Conservation (phyloP, 805 yeast species). For the Wickerhamomyces mucosus region DNA sequence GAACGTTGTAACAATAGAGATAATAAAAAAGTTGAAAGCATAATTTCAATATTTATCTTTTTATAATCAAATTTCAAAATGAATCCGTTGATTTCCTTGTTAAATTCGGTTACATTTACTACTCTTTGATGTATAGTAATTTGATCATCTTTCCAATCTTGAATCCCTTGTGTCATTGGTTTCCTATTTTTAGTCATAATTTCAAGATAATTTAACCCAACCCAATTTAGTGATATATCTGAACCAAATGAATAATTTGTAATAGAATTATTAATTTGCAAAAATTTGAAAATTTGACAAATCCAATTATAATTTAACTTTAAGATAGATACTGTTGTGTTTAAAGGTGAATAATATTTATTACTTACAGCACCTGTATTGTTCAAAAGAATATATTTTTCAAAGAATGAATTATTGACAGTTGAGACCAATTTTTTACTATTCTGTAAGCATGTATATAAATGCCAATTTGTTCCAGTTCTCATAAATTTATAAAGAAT, state of each 20-base stretch:
- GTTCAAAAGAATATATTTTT: conserved; percentile 14
- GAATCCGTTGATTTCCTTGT: conserved; percentile 7
- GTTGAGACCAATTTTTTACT: conserved; percentile 10
- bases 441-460: conserved; percentile 3
- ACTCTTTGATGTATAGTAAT: conserved; percentile 17
- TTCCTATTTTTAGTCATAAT: conserved; percentile 6
- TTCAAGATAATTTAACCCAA: conserved; percentile 14
- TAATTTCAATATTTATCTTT: conserved; percentile 15
- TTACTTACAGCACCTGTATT: conserved; percentile 1
- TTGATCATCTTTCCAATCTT: too few relatives aligned
- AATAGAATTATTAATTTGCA: background rate
- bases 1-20: conserved; percentile 3
- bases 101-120: conserved; percentile 8
- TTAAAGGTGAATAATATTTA: conserved; percentile 9
- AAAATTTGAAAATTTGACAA: too few relatives aligned
- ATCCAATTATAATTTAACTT: conserved; percentile 6
- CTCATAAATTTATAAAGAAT: conserved; percentile 6
- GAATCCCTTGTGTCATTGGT: too few relatives aligned
- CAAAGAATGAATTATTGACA: conserved; percentile 7
- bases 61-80: conserved; percentile 13
- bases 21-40: conserved; percentile 15
- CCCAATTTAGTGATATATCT: conserved; percentile 13
- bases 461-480: conserved; percentile 11
- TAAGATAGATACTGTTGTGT: conserved; percentile 13
- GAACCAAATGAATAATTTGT: conserved; percentile 14